Evolutionary conservation across 2,329 filamentous ascomycete genomes (phyloP).

Genomic region (Penicillium olsonii): DNA sequence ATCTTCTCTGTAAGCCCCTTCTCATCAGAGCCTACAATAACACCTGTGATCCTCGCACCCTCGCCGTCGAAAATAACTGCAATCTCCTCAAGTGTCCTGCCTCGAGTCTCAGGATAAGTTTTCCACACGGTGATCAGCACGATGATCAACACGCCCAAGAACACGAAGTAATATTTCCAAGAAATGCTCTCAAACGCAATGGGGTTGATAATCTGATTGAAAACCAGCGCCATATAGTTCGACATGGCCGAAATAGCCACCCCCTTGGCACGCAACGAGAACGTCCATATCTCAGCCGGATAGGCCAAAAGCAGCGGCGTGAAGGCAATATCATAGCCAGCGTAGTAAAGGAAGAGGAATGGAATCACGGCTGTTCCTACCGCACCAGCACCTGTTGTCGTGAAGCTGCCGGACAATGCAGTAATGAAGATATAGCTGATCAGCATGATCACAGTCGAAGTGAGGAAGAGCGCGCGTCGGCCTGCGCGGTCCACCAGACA

Average conservation of each 20-base stretch:
- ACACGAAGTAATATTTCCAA: slow-evolving; percentile 8
- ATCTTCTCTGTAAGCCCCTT: neutral
- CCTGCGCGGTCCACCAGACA: slow-evolving; percentile 15
- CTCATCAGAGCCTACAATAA: neutral
- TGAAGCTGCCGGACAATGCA: slow-evolving; percentile 26
- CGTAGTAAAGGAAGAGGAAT: slow-evolving; percentile 32
- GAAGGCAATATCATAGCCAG: slow-evolving; percentile 27
- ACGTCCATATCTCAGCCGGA: slow-evolving; percentile 29
- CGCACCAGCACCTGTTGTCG: slow-evolving; percentile 4
- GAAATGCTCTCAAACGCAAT: slow-evolving; percentile 6
- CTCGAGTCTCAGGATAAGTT: slow-evolving; percentile 4
- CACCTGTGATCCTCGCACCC: neutral
- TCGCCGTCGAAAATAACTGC: slow-evolving; percentile 2
- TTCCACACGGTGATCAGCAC: slow-evolving; percentile 4
- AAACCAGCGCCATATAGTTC: slow-evolving; percentile 3
- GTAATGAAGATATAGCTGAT: slow-evolving; percentile 23
- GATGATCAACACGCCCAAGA: slow-evolving; percentile 3
- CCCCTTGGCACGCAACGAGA: slow-evolving; percentile 25
- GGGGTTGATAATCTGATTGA: slow-evolving; percentile 6
- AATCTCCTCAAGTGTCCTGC: slow-evolving; percentile 6
- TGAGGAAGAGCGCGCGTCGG: slow-evolving; percentile 13
- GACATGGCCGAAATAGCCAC: slow-evolving; percentile 22
- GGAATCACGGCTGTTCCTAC: slow-evolving; percentile 31
- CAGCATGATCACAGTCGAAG: slow-evolving; percentile 17
- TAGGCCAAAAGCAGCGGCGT: slow-evolving; percentile 25